These are phyloP conservation scores for Aureobasidium sp. DNA, from an alignment of 2,329 filamentous ascomycete genomes.

Conservation along the genomic window DNA sequence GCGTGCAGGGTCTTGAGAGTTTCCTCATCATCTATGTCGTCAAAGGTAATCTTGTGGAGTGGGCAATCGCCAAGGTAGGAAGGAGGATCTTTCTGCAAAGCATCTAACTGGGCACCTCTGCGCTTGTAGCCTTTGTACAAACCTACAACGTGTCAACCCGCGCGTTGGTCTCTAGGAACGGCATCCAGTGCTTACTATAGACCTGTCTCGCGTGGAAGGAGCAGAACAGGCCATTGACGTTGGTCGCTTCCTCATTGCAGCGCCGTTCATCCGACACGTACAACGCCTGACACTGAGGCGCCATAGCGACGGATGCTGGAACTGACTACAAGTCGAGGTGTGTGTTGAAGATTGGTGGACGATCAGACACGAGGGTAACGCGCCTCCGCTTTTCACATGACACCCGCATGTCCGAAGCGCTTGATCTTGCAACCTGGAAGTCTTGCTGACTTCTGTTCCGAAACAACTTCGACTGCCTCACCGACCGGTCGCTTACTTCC, in stretches of 20 bases:
- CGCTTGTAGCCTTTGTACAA: constrained; percentile 44
- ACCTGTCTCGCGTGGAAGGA: constrained; percentile 36
- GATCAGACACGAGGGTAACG: background rate
- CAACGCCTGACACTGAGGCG: constrained; percentile 20
- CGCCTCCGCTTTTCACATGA: constrained; percentile 8
- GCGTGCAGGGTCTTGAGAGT: constrained; percentile 33
- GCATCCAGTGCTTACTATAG: constrained; percentile 18
- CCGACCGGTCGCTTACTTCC: background rate
- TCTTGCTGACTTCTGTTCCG: background rate
- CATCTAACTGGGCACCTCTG: constrained; percentile 39
- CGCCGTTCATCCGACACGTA: constrained; percentile 31
- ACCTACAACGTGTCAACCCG: constrained; percentile 19
- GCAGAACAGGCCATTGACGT: constrained; percentile 36
- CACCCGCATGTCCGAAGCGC: background rate
- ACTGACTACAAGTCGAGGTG: background rate
- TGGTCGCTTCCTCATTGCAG: constrained; percentile 32
- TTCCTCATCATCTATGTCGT: constrained; percentile 30
- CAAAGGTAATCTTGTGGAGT: constrained; percentile 35
- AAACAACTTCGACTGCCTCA: background rate
- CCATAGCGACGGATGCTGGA: background rate
- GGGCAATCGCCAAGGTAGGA: constrained; percentile 31
- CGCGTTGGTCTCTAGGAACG: background rate
- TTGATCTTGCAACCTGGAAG: background rate
- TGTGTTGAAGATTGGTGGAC: background rate
- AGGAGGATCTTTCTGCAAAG: constrained; percentile 28